These are phyloP conservation scores for Chlamydomonas schloesseri DNA, from an alignment of 139 green algal species.

Conservation along the genomic window DNA sequence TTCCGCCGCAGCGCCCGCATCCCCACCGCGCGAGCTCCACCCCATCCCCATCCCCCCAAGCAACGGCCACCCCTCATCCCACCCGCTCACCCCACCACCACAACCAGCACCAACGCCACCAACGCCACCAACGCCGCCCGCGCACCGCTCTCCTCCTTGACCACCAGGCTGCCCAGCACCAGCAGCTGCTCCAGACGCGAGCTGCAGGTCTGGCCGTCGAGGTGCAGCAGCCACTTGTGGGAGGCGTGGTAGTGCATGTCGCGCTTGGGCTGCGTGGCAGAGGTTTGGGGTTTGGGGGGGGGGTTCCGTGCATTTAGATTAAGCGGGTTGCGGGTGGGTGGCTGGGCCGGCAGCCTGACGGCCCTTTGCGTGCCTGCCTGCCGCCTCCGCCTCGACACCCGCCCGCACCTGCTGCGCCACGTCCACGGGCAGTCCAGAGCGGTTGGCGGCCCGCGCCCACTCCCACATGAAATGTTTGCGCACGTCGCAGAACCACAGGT, in stretches of 20 bases:
- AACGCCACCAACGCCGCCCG: too few species aligned
- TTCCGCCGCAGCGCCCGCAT: too few species aligned
- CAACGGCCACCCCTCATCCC: too few species aligned
- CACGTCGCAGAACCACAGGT: constrained; percentile 29
- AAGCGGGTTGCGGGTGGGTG: too few species aligned
- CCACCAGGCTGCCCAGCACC: constrained; percentile 41
- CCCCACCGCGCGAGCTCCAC: too few species aligned
- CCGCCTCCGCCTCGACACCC: not conserved
- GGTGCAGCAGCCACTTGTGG: constrained; percentile 51
- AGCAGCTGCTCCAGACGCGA: constrained; percentile 55
- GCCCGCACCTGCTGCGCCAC: constrained; percentile 39
- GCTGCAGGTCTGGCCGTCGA: constrained; percentile 50
- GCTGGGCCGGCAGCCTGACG: too few species aligned
- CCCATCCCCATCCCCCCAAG: too few species aligned
- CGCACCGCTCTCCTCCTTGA: constrained; percentile 54
- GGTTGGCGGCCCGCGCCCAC: not conserved
- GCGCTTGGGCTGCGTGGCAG: constrained; percentile 10
- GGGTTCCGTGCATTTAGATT: not conserved
- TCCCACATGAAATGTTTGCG: constrained; percentile 43
- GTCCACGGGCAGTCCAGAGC: constrained; percentile 9
- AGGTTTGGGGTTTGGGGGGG: not conserved
- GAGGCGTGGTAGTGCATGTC: constrained; percentile 45
- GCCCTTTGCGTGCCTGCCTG: too few species aligned
- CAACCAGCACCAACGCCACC: too few species aligned
- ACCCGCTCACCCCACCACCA: too few species aligned